Conservation (phyloP, 2,329 filamentous ascomycete genomes). For the Scolecobasidium constrictum region DNA sequence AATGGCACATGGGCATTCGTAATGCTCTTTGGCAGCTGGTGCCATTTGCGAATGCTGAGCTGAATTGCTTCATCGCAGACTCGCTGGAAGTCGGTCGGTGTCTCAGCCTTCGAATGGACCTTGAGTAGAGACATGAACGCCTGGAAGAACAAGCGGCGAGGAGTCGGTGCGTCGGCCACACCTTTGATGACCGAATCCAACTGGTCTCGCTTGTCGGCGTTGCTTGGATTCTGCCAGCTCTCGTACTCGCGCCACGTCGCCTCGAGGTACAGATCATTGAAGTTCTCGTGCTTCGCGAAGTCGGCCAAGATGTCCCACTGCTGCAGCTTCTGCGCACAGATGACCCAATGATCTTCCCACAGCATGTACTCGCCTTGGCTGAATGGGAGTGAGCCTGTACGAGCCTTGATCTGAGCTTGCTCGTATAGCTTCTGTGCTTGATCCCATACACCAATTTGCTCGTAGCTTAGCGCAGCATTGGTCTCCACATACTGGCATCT, state of each 20-base stretch:
- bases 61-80: conserved; percentile 96
- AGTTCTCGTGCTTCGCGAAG: conserved; percentile 97
- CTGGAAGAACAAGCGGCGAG: conserved; percentile 90
- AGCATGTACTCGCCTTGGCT: conserved; percentile 96
- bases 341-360: conserved; percentile 98
- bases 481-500: conserved; percentile 95
- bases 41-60: conserved; percentile 94
- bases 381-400: conserved; percentile 91
- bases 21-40: conserved; percentile 86
- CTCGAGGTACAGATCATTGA: conserved; percentile 90
- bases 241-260: conserved; percentile 93
- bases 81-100: conserved; percentile 68
- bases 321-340: conserved; percentile 95
- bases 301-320: conserved; percentile 98
- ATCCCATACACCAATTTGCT: conserved; percentile 99
- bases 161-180: conserved; percentile 93
- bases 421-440: conserved; percentile 97
- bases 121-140: conserved; percentile 96
- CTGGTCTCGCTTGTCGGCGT: conserved; percentile 73
- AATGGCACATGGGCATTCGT: conserved; percentile 93
- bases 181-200: conserved; percentile 91
- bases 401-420: conserved; percentile 89
- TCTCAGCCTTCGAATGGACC: conserved; percentile 81
- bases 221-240: conserved; percentile 61
- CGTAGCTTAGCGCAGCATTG: conserved; percentile 91